phyloP scores from a whole-genome alignment of 2,329 filamentous ascomycete species.

The Phyllosticta citrichinensis region DNA sequence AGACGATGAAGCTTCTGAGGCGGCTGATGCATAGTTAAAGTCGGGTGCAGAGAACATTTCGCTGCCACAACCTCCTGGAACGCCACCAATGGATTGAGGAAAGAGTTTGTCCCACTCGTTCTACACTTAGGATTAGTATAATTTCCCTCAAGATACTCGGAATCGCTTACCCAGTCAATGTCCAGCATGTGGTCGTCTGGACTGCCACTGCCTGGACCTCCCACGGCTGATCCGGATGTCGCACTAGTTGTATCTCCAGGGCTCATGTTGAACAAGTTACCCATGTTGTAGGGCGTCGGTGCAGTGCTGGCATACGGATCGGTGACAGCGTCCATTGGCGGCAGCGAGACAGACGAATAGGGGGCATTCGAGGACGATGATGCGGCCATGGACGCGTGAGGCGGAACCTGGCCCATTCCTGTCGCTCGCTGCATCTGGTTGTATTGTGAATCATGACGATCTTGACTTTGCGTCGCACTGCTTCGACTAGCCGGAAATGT shows the following conservation, averaged over 20 bases:
- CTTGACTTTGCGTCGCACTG: background rate
- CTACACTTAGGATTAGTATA: constrained; percentile 17
- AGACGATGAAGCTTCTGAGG: background rate
- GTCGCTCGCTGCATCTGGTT: background rate
- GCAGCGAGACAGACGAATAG: background rate
- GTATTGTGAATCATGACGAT: background rate
- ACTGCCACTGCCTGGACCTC: background rate
- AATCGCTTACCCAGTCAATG: constrained; percentile 8
- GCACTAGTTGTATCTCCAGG: constrained; percentile 5
- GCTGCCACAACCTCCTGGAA: background rate
- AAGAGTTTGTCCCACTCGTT: constrained; percentile 39
- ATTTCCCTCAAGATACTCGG: background rate
- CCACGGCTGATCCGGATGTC: constrained; percentile 2
- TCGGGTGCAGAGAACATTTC: background rate
- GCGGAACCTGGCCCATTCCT: background rate
- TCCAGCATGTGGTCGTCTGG: constrained; percentile 8
- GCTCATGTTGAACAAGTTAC: constrained; percentile 6
- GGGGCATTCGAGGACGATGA: background rate
- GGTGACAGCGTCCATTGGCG: background rate
- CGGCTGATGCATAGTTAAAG: background rate
- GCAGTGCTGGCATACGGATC: background rate
- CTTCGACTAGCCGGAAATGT: background rate
- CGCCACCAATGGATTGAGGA: constrained; percentile 14
- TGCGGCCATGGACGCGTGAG: background rate
- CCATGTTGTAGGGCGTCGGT: background rate